Evolutionary conservation across 2,329 filamentous ascomycete genomes (phyloP).

Genomic region (Polytolypa hystricis): DNA sequence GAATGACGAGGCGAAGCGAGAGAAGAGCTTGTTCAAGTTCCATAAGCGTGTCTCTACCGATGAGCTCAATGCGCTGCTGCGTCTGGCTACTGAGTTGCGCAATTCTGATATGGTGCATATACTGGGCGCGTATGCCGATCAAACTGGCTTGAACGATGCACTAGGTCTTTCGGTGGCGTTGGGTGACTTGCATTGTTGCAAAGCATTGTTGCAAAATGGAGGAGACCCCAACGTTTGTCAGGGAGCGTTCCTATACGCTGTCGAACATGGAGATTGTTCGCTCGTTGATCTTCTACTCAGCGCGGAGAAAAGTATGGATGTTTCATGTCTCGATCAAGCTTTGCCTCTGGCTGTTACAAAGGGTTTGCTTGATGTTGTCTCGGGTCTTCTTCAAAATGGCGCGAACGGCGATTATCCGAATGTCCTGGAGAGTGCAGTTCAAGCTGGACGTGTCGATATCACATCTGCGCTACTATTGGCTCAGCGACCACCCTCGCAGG

Average conservation of each 20-base stretch:
- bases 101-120: constrained; percentile 10
- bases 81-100: constrained; percentile 8
- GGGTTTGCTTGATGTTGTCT: constrained; percentile 8
- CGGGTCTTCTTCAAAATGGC: constrained; percentile 11
- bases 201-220: constrained; percentile 10
- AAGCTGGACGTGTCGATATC: constrained; percentile 40
- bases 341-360: constrained; percentile 7
- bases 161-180: constrained; percentile 6
- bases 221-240: constrained; percentile 12
- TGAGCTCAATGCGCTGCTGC: constrained; percentile 8
- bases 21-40: constrained; percentile 10
- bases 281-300: constrained; percentile 10
- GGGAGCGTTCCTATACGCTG: constrained; percentile 8
- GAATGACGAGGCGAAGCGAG: constrained; percentile 10
- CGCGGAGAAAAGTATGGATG: constrained; percentile 7
- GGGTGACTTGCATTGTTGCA: constrained; percentile 10
- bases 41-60: constrained; percentile 3
- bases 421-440: constrained; percentile 10
- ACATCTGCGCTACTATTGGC: constrained; percentile 45
- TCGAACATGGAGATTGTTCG: constrained; percentile 7
- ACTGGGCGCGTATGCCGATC: constrained; percentile 9
- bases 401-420: constrained; percentile 9
- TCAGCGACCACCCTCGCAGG: constrained; percentile 40
- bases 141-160: constrained; percentile 6
- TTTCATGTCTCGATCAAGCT: constrained; percentile 9